These are phyloP conservation scores for Aspergillus uvarum DNA, from an alignment of 2,329 filamentous ascomycete genomes.

Conservation along the genomic window DNA sequence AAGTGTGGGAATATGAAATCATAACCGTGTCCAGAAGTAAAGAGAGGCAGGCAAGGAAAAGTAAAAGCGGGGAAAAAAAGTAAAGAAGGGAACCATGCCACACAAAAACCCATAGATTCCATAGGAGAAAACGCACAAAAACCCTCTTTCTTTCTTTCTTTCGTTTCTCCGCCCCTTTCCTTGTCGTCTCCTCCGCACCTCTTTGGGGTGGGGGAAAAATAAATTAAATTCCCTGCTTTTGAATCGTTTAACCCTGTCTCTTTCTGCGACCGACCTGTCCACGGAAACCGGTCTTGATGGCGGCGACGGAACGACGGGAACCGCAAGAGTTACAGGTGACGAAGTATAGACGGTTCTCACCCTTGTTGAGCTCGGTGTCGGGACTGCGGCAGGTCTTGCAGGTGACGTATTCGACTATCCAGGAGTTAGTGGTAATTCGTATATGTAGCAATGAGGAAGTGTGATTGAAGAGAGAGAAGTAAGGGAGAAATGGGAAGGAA, in stretches of 20 bases:
- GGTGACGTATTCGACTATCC: slow-evolving; percentile 88
- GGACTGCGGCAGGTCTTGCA: slow-evolving; percentile 97
- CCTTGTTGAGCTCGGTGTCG: slow-evolving; percentile 95
- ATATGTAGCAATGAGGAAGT: not conserved
- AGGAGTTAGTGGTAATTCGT: slow-evolving; percentile 5
- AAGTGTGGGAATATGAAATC: slow-evolving; percentile 2
- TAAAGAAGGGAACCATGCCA: not conserved
- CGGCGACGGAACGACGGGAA: slow-evolving; percentile 82
- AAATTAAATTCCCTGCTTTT: not conserved
- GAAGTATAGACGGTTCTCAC: slow-evolving; percentile 98
- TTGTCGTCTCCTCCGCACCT: slow-evolving; percentile 1
- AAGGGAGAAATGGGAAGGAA: not conserved
- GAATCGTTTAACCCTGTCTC: slow-evolving; percentile 71
- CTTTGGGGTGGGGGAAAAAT: slow-evolving; percentile 4
- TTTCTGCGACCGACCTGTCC: slow-evolving; percentile 98
- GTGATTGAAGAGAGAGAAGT: not conserved
- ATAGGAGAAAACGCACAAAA: slow-evolving; percentile 18
- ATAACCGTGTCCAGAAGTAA: slow-evolving; percentile 7
- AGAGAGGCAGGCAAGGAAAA: not conserved
- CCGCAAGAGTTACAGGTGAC: slow-evolving; percentile 92
- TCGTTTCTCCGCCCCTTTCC: not conserved
- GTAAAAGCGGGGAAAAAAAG: not conserved
- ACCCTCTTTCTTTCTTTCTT: not conserved
- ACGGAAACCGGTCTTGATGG: slow-evolving; percentile 99
- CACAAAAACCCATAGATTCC: not conserved